Evolutionary conservation across 805 yeast genomes (phyloP).

Genomic region (Yarrowia divulgata): DNA sequence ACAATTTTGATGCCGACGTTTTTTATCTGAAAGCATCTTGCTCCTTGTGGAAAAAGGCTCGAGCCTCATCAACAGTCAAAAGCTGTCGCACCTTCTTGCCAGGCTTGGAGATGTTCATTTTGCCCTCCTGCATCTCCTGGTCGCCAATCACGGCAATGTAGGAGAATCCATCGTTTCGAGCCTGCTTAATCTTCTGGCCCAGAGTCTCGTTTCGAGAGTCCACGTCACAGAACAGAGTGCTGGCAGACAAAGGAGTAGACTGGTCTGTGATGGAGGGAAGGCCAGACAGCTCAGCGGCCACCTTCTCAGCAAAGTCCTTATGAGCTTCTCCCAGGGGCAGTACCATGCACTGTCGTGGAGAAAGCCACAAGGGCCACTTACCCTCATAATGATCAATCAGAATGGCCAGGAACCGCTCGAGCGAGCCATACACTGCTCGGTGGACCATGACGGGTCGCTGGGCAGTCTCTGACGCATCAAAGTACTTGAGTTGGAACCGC

Average conservation of each 20-base stretch:
- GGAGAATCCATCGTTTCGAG: slow-evolving; percentile 74
- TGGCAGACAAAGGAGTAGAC: slow-evolving; percentile 64
- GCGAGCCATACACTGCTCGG: slow-evolving; percentile 92
- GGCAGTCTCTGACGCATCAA: background rate
- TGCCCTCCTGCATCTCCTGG: slow-evolving; percentile 68
- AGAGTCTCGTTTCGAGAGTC: slow-evolving; percentile 79
- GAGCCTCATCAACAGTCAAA: slow-evolving; percentile 17
- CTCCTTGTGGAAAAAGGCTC: slow-evolving; percentile 15
- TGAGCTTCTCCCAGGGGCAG: slow-evolving; percentile 73
- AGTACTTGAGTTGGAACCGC: slow-evolving; percentile 75
- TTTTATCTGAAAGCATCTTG: slow-evolving; percentile 17
- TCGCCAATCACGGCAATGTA: slow-evolving; percentile 89
- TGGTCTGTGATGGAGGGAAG: slow-evolving; percentile 47
- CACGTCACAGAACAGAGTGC: slow-evolving; percentile 74
- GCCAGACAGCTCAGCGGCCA: slow-evolving; percentile 55
- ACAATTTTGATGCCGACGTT: background rate
- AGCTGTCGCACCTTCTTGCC: slow-evolving; percentile 23
- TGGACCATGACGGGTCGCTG: slow-evolving; percentile 89
- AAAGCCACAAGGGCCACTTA: slow-evolving; percentile 97
- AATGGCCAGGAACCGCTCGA: slow-evolving; percentile 91
- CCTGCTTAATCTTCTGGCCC: slow-evolving; percentile 81
- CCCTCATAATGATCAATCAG: slow-evolving; percentile 90
- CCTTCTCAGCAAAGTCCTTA: slow-evolving; percentile 58
- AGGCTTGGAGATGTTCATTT: slow-evolving; percentile 59
- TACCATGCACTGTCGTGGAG: slow-evolving; percentile 86